These are phyloP conservation scores for Pythium sp. DNA, from an alignment of 352 stramenopile genomes.

Conservation along the genomic window DNA sequence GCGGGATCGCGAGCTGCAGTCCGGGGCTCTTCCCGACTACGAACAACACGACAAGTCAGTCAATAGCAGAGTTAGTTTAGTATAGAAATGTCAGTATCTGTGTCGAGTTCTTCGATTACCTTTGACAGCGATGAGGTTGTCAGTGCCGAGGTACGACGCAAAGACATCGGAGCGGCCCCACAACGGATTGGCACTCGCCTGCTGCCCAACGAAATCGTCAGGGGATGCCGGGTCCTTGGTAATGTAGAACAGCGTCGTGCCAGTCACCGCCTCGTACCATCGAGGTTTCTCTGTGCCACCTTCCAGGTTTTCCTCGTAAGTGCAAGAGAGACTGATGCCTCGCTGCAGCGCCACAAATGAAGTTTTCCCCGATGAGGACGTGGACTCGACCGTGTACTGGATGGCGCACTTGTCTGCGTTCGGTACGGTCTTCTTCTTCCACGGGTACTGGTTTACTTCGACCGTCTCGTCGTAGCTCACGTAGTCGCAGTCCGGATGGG, in stretches of 20 bases:
- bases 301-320: constrained; percentile 87
- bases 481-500: constrained; percentile 90
- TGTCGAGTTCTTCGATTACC: constrained; percentile 28
- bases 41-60: not conserved
- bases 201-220: constrained; percentile 56
- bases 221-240: constrained; percentile 66
- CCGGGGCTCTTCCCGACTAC: constrained; percentile 44
- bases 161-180: constrained; percentile 69
- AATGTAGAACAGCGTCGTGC: constrained; percentile 88
- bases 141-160: constrained; percentile 46
- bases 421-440: constrained; percentile 77
- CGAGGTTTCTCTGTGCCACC: constrained; percentile 67
- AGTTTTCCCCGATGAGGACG: constrained; percentile 16
- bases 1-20: constrained; percentile 48
- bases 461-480: constrained; percentile 88
- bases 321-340: constrained; percentile 88
- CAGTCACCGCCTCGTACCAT: constrained; percentile 85
- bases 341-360: constrained; percentile 31
- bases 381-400: constrained; percentile 36
- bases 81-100: not conserved
- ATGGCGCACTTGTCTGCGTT: constrained; percentile 83
- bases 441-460: constrained; percentile 91
- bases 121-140: constrained; percentile 75
- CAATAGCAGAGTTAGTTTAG: constrained; percentile 3
- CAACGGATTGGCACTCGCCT: constrained; percentile 16